phyloP scores from a whole-genome alignment of 176 grass and related monocot species.

The Oryza longistaminata region DNA sequence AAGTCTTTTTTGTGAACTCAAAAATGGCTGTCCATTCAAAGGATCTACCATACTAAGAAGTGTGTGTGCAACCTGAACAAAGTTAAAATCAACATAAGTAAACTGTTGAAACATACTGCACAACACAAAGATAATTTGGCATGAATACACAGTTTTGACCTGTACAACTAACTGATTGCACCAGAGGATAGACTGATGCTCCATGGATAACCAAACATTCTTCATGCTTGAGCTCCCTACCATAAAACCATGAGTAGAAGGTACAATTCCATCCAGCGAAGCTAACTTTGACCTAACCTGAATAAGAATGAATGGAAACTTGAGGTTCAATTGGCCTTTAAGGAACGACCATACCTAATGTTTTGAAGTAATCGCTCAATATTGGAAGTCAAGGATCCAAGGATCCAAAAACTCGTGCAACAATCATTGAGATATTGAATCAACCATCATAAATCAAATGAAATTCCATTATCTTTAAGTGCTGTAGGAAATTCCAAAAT shows the following conservation, averaged over 20 bases:
- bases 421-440: not conserved
- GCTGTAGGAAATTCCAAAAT: slow-evolving; percentile 12
- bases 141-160: slow-evolving; percentile 36
- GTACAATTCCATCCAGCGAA: slow-evolving; percentile 80
- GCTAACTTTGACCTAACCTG: slow-evolving; percentile 86
- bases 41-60: slow-evolving; percentile 87
- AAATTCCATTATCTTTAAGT: not conserved
- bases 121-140: slow-evolving; percentile 21
- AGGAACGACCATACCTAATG: not conserved
- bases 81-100: slow-evolving; percentile 29
- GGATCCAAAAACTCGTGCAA: not conserved
- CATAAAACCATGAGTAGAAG: slow-evolving; percentile 86
- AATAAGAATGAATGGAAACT: slow-evolving; percentile 34
- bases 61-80: slow-evolving; percentile 83
- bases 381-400: not conserved
- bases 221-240: slow-evolving; percentile 93
- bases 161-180: slow-evolving; percentile 98
- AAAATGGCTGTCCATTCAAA: slow-evolving; percentile 55
- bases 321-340: not conserved
- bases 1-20: slow-evolving; percentile 66
- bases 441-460: not conserved
- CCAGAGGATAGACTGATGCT: slow-evolving; percentile 96
- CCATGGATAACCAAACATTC: slow-evolving; percentile 97
- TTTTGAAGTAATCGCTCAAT: not conserved
- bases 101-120: slow-evolving; percentile 23